Conservation (phyloP, 257 asterid genomes). For the Gardenia jasminoides region DNA sequence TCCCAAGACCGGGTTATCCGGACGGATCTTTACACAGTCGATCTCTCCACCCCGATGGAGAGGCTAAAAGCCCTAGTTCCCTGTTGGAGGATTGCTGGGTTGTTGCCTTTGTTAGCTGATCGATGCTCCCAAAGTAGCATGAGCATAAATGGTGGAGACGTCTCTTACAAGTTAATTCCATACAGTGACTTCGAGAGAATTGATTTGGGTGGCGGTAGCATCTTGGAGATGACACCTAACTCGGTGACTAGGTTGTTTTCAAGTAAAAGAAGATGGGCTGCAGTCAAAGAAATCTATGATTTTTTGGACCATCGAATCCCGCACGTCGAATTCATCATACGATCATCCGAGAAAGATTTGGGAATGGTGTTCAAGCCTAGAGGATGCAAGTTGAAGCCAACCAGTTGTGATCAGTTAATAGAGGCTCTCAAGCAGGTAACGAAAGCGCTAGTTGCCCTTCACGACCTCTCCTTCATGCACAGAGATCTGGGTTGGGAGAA, state of each 20-base stretch:
- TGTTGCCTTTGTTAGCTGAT: slow-evolving; percentile 40
- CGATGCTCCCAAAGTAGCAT: slow-evolving; percentile 19
- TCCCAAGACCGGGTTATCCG: slow-evolving; percentile 39
- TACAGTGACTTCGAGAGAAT: slow-evolving; percentile 41
- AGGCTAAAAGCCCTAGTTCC: slow-evolving; percentile 46
- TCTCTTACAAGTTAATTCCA: slow-evolving; percentile 9
- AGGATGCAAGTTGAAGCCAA: slow-evolving; percentile 35
- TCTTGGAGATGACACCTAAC: slow-evolving; percentile 42
- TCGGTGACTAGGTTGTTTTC: slow-evolving; percentile 24
- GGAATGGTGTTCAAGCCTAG: slow-evolving; percentile 45
- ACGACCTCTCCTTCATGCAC: slow-evolving; percentile 49
- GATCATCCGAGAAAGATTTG: slow-evolving; percentile 39
- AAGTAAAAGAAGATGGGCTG: slow-evolving; percentile 32
- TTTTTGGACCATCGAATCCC: slow-evolving; percentile 44
- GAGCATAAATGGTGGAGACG: background rate
- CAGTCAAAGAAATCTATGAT: slow-evolving; percentile 43
- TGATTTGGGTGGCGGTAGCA: slow-evolving; percentile 34
- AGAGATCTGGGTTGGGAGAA: slow-evolving; percentile 50
- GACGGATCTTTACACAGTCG: slow-evolving; percentile 43
- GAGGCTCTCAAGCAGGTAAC: slow-evolving; percentile 46
- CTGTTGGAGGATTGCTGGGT: slow-evolving; percentile 44
- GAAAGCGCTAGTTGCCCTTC: slow-evolving; percentile 43
- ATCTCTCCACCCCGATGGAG: slow-evolving; percentile 36
- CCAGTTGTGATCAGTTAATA: slow-evolving; percentile 30
- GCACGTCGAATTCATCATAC: slow-evolving; percentile 36